These are phyloP conservation scores for Forsythia suspensa DNA, from an alignment of 257 asterid genomes.

Conservation along the genomic window DNA sequence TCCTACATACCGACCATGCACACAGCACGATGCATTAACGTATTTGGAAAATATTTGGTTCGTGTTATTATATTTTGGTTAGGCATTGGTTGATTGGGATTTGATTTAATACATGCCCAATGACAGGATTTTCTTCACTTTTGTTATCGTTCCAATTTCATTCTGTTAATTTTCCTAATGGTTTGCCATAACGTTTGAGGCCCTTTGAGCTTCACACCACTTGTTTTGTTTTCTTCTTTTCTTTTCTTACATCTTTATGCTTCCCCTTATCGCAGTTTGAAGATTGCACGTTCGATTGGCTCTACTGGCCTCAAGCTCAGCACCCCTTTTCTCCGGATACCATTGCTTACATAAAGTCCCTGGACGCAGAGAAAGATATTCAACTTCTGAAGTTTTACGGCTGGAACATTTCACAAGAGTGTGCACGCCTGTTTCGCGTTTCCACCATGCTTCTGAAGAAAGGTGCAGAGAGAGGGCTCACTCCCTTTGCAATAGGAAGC, in stretches of 20 bases:
- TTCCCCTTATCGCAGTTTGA: conserved; percentile 47
- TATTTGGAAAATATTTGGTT: no score
- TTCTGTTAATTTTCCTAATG: no score
- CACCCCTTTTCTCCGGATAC: conserved; percentile 52
- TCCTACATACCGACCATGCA: no score
- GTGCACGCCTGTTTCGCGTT: conserved; percentile 57
- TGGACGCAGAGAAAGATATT: conserved; percentile 68
- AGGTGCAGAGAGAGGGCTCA: conserved; percentile 65
- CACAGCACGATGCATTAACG: no score
- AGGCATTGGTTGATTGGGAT: no score
- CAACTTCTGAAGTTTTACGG: conserved; percentile 59
- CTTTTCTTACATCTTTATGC: background rate
- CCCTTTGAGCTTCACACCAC: no score
- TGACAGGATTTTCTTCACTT: no score
- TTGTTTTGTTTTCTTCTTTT: no score
- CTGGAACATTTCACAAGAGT: conserved; percentile 52
- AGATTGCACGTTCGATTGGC: conserved; percentile 87
- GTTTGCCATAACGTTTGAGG: background rate
- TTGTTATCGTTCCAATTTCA: no score
- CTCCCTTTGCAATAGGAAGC: conserved; percentile 64
- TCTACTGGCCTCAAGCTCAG: conserved; percentile 81
- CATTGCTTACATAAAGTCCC: conserved; percentile 51
- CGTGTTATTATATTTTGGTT: no score
- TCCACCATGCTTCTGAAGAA: conserved; percentile 79
- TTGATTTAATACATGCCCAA: no score